phyloP scores from a whole-genome alignment of 768 basidiomycete species.

The Russula sp. region DNA sequence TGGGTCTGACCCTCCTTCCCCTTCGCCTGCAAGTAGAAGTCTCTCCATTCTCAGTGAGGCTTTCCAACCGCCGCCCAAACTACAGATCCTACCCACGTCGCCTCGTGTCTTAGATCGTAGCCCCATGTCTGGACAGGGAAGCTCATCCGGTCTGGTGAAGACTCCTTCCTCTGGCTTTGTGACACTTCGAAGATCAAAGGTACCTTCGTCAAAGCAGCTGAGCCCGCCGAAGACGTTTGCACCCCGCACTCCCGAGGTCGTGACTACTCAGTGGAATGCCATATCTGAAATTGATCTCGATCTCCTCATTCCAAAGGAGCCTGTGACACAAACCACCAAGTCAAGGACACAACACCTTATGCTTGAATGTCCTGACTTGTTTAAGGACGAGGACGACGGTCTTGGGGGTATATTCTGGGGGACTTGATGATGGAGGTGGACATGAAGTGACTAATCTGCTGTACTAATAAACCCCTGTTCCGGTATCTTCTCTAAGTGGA shows the following conservation, averaged over 20 bases:
- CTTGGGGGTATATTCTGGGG: neutral
- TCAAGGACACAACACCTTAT: neutral
- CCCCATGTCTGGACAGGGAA: neutral
- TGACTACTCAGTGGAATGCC: neutral
- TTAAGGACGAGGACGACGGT: constrained; percentile 4
- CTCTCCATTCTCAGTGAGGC: neutral
- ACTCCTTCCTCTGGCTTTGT: neutral
- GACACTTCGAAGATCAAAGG: neutral
- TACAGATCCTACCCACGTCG: neutral
- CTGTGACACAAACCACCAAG: neutral
- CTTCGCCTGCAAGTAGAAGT: neutral
- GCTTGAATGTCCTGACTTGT: constrained; percentile 9
- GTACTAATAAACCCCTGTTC: constrained; percentile 4
- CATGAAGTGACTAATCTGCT: constrained; percentile 1
- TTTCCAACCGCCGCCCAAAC: neutral
- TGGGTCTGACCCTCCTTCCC: neutral
- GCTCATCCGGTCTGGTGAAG: neutral
- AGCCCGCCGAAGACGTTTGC: neutral
- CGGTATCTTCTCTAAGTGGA: neutral
- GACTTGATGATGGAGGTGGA: neutral
- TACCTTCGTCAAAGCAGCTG: neutral
- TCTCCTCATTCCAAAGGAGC: neutral
- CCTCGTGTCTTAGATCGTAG: neutral
- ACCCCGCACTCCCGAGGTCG: neutral
- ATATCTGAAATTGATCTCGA: constrained; percentile 4